A percentile compares a stretch with the other conserved stretches of the same genome.
These are phyloP conservation scores for Nicotiana knightiana DNA, from an alignment of 257 asterid species.

Conservation along the genomic window DNA sequence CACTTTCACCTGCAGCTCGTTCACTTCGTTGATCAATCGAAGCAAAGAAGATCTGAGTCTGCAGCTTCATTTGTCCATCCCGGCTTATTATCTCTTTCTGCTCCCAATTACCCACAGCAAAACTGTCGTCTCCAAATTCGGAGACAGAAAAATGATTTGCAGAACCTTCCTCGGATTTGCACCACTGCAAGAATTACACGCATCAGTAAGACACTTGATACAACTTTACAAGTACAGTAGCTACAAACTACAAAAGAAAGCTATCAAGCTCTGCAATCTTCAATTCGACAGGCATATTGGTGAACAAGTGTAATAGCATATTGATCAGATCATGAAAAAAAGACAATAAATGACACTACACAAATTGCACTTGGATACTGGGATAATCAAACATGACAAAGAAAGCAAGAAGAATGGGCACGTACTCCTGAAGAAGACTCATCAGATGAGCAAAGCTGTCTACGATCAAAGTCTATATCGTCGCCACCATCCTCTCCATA, in stretches of 20 bases:
- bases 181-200: conserved; percentile 3
- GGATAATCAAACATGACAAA: neutral
- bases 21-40: conserved; percentile 19
- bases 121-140: conserved; percentile 12
- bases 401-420: neutral
- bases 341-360: neutral
- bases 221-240: neutral
- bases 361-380: neutral
- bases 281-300: neutral
- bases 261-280: neutral
- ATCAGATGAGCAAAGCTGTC: conserved; percentile 70
- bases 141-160: neutral
- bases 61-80: conserved; percentile 13
- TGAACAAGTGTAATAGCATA: neutral
- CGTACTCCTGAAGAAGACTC: conserved; percentile 54
- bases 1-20: conserved; percentile 17
- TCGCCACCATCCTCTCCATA: conserved; percentile 91
- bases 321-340: neutral
- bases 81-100: conserved; percentile 16
- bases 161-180: neutral
- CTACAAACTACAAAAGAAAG: conserved; percentile 1
- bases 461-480: conserved; percentile 87
- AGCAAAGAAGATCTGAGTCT: conserved; percentile 16
- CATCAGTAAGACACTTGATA: neutral
- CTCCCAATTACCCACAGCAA: conserved; percentile 16